Evolutionary conservation across 2,329 filamentous ascomycete species (phyloP), one percentile per base, ranked within the genome.

Genomic region (Penicillium sp.): DNA sequence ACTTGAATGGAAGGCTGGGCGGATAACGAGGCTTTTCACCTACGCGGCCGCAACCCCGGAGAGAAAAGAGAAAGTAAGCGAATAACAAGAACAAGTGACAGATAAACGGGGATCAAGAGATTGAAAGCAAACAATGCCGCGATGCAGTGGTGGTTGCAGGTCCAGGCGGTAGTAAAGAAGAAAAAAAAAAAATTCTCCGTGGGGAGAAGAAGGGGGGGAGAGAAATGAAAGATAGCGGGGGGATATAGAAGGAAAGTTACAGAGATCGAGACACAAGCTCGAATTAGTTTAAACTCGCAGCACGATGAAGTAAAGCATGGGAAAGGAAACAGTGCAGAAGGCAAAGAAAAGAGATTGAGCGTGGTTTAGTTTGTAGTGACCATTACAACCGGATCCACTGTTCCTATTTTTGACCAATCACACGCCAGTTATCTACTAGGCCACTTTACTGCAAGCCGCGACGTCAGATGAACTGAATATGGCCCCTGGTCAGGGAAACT

Each of bases 361-460:
- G 53, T 55, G 54, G 54, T 59, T 66, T 65, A 64, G 57, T 62
- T 65, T 66, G 59, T 59, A 59, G 51, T 54, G 59, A 55, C 51
- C 56, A 56, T 51, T 57, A 53, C 53, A 55, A 42, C n/a, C 11
- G 54, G 53, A 27, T 51, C 56, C 58, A 58, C 56, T 52, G 18
- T 18, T n/a, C 14, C 14, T 22, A 9, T 20, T 35, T 4, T 11
- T 11, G 6, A 33, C 58, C 58, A 61, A 61, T 61, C 56, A 58
- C 23, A 5, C 6, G 12, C 42, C 25, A n/a, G 31, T 3, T 33
- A 51, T 51, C 49, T 52, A 45, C 31, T 37, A 27, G 41, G 42
- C 50, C 50, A 52, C 42, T 37, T 40, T 22, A 46, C 50, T 46
- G 48, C 27, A 44, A 51, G 40, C 49, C 49, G 29, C 40, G 41